phyloP scores from a whole-genome alignment of 495 filamentous ascomycete species.

The Patellaria atrata region DNA sequence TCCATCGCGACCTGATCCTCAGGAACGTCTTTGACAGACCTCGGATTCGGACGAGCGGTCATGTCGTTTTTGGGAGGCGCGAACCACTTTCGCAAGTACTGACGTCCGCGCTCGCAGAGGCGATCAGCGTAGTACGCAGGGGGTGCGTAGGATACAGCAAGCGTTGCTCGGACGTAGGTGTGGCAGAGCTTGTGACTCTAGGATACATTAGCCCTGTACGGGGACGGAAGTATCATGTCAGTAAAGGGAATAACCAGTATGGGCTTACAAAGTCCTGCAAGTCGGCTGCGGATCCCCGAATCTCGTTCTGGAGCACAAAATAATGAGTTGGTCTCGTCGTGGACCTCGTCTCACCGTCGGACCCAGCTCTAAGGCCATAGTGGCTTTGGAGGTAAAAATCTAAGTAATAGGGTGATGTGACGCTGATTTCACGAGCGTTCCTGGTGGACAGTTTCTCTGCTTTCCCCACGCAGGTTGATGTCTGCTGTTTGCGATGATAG shows the following conservation, averaged over 20 bases:
- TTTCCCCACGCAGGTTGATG: too few species aligned
- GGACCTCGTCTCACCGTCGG: constrained; percentile 1
- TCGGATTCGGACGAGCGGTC: too few species aligned
- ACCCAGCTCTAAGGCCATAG: too few species aligned
- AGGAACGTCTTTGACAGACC: background rate
- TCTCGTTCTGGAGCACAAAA: constrained; percentile 7
- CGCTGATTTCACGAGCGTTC: constrained; percentile 7
- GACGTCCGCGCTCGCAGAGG: constrained; percentile 24
- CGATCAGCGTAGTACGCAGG: constrained; percentile 25
- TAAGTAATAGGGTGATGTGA: constrained; percentile 7
- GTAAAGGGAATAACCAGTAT: too few species aligned
- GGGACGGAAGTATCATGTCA: too few species aligned
- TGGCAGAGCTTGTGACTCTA: background rate
- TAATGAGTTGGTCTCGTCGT: constrained; percentile 11
- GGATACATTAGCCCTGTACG: too few species aligned
- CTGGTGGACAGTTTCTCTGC: background rate
- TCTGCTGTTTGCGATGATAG: too few species aligned
- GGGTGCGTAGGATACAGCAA: constrained; percentile 18
- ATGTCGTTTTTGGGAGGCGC: background rate
- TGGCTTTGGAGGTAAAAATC: constrained; percentile 12
- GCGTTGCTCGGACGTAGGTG: constrained; percentile 18
- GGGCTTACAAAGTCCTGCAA: background rate
- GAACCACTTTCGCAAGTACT: constrained; percentile 6
- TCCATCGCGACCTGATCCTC: background rate
- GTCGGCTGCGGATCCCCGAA: background rate